Conservation (phyloP, 768 basidiomycete genomes). For the Tulasnella sp. region DNA sequence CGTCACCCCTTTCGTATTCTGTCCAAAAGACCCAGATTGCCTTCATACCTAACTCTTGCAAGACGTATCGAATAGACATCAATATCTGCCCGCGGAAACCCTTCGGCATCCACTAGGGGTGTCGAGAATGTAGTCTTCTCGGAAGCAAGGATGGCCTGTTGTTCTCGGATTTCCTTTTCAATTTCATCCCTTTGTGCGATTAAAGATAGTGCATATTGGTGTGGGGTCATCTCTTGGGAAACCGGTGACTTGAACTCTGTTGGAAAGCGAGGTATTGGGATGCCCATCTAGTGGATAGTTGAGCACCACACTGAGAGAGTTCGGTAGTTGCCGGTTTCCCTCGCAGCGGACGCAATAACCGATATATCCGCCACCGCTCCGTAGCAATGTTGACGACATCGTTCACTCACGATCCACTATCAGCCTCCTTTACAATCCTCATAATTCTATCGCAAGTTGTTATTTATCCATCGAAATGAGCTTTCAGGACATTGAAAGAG, state of each 20-base stretch:
- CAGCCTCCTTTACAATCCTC: background rate
- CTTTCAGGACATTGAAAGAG: constrained; percentile 14
- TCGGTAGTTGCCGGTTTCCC: too few species aligned
- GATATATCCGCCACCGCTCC: background rate
- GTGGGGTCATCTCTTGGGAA: constrained; percentile 9
- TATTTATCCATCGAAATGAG: background rate
- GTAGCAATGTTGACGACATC: too few species aligned
- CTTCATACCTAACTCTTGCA: constrained; percentile 28
- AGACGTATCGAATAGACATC: constrained; percentile 67
- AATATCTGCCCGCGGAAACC: constrained; percentile 77
- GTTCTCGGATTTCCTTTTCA: constrained; percentile 53
- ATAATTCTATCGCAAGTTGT: too few species aligned
- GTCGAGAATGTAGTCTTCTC: constrained; percentile 47
- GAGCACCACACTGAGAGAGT: background rate
- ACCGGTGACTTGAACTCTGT: background rate
- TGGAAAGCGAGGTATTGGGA: background rate
- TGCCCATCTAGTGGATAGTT: background rate
- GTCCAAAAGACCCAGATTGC: constrained; percentile 9
- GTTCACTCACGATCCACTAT: too few species aligned
- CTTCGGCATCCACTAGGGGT: constrained; percentile 71
- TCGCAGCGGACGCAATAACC: background rate
- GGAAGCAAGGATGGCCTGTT: constrained; percentile 52
- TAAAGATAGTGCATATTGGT: constrained; percentile 39
- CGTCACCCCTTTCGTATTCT: constrained; percentile 35
- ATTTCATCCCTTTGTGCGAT: constrained; percentile 58